Percentiles rank a stretch among this genome's conserved stretches.
Conservation (phyloP, 495 filamentous ascomycete species). For the Neurospora intermedia region DNA sequence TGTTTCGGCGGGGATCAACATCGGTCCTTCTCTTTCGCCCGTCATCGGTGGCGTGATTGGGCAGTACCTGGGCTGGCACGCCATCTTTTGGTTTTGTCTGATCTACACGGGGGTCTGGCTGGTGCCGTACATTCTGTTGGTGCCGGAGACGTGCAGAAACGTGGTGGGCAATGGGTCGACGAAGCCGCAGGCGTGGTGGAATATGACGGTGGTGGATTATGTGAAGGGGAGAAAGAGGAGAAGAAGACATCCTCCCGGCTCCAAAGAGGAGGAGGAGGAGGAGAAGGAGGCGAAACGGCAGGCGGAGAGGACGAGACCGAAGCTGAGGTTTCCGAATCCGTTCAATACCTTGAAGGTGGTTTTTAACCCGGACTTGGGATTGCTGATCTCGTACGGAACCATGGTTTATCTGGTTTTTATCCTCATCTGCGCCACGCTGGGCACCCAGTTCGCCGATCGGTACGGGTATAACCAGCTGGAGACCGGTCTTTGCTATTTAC, state of each 20-base stretch:
- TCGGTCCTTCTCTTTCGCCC: conserved; percentile 49
- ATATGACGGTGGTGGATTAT: conserved; percentile 39
- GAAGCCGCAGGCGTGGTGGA: conserved; percentile 43
- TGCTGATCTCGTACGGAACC: conserved; percentile 34
- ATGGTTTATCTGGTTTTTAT: conserved; percentile 42
- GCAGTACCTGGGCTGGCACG: conserved; percentile 56
- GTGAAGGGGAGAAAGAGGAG: neutral
- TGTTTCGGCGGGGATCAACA: conserved; percentile 37
- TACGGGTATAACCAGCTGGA: conserved; percentile 59
- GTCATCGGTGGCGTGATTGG: conserved; percentile 55
- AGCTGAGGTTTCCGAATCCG: conserved; percentile 59
- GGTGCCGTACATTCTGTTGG: conserved; percentile 38
- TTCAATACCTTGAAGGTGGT: conserved; percentile 55
- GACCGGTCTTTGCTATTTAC: conserved; percentile 52
- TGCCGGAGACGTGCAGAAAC: conserved; percentile 60
- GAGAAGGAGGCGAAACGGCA: neutral
- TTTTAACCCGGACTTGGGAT: conserved; percentile 48
- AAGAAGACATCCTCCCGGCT: neutral
- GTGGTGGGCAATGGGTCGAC: conserved; percentile 58
- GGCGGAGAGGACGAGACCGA: conserved; percentile 21
- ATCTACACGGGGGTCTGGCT: conserved; percentile 46
- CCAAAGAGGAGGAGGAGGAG: neutral
- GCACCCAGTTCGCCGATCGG: conserved; percentile 48
- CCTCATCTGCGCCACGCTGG: conserved; percentile 40
- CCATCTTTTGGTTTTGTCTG: conserved; percentile 66